Conservation (phyloP, 495 filamentous ascomycete genomes). For the Penicillium longicatenatum region DNA sequence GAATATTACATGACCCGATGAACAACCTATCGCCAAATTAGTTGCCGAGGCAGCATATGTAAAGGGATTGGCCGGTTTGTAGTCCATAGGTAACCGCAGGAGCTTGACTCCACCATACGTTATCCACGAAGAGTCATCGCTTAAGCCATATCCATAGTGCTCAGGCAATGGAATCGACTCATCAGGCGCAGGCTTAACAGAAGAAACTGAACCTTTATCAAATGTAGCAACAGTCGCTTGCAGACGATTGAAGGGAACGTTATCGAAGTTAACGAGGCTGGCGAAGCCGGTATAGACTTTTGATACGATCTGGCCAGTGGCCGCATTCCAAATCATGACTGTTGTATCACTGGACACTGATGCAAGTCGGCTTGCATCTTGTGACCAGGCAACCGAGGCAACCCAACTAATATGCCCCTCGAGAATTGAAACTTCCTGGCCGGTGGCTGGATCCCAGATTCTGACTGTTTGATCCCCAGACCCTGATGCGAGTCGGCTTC, state of each 20-base stretch:
- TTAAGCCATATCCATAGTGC: conserved; percentile 17
- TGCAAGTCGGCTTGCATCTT: conserved; percentile 16
- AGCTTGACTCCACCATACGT: conserved; percentile 18
- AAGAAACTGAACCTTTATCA: no score
- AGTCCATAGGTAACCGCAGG: conserved; percentile 27
- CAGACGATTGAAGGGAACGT: no score
- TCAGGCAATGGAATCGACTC: no score
- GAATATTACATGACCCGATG: conserved; percentile 14
- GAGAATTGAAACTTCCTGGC: no score
- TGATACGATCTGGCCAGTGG: no score
- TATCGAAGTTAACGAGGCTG: no score
- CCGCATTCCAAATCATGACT: conserved; percentile 9
- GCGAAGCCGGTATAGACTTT: no score
- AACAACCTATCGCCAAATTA: conserved; percentile 8
- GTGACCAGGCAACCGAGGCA: conserved; percentile 12
- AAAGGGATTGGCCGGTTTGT: conserved; percentile 13
- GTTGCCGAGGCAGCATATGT: conserved; percentile 8
- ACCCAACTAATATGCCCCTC: not conserved
- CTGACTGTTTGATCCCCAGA: no score
- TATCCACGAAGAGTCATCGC: conserved; percentile 22
- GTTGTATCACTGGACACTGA: conserved; percentile 12
- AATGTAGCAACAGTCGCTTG: no score
- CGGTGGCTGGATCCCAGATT: no score
- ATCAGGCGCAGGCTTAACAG: no score
- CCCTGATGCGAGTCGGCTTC: no score